Base-by-base conservation (phyloP, 73 alveolate species). In the Paramecium tetraurelia region DNA sequence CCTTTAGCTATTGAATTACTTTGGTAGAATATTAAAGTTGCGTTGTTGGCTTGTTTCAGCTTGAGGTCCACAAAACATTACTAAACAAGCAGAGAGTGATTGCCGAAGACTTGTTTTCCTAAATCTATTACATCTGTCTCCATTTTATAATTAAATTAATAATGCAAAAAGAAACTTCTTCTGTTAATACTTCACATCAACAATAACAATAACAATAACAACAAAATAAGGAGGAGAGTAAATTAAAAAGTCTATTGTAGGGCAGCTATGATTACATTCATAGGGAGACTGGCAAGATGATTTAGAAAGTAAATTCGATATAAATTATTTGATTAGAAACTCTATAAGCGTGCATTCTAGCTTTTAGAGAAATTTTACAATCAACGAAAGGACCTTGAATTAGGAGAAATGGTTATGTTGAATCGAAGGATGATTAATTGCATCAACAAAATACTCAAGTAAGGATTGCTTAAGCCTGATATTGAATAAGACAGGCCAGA, bases 211-310 rank as follows among this genome's bases (percentile, higher is more conserved):
- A 63, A 27, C 21, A 31, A 27, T 12, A 31, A 27, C 5, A 63
- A 24, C 11, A 35, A 29, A 80, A 44, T 46, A 80, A 80, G 75
- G 90, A 80, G 24, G 90, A 80, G 44, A 48, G 76, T 22, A 80
- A 80, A 80, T 31, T 80, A 43, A 80, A 80, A 21, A 31, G 46
- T 20, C 70, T 80, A 22, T 35, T 80, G 29, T 44, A 48, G 22
- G 90, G 90, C 5, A 24, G 63, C 16, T 80, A 80, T 44, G 90
- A 80, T 80, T 80, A 5, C 48, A 80, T 80, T 27, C 90, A 80
- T 80, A 21, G 90, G 24, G 90, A 80, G 48, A 80, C 90, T 8
- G 90, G 90, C 1, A 80, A 80, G 24, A 80, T 80, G 90, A 80
- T 80, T 41, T 35, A 80, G 31, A 80, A 80, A 80, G 90, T 80